These are phyloP conservation scores for Tetraselmis striata DNA, from an alignment of 139 green algal genomes.

Conservation along the genomic window DNA sequence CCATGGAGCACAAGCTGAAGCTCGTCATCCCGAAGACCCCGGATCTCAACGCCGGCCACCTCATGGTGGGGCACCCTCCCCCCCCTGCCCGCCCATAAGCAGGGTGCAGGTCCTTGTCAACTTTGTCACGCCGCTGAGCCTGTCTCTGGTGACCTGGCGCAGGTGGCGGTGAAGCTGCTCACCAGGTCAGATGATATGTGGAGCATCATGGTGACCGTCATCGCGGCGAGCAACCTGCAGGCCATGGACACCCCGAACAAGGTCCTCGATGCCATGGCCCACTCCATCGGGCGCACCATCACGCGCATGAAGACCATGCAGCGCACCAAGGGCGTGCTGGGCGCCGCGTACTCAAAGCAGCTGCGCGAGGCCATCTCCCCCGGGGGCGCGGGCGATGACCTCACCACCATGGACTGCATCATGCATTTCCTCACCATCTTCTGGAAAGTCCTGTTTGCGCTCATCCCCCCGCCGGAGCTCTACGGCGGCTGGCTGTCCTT, in stretches of 20 bases:
- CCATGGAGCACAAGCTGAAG: not conserved
- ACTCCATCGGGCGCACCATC: not conserved
- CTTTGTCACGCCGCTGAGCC: no score
- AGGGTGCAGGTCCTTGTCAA: no score
- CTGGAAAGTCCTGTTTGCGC: constrained; percentile 22
- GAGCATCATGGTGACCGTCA: not conserved
- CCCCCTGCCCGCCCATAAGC: no score
- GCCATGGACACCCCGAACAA: not conserved
- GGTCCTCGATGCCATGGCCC: not conserved
- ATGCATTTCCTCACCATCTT: constrained; percentile 25
- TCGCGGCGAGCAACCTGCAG: not conserved
- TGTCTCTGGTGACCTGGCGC: no score
- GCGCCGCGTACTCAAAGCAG: not conserved
- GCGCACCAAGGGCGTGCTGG: not conserved
- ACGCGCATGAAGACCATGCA: not conserved
- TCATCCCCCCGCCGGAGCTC: constrained; percentile 13
- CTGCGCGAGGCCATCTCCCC: not conserved
- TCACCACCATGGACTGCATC: constrained; percentile 5
- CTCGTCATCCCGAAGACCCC: not conserved
- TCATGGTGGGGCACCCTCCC: no score
- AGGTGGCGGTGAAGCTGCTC: not conserved
- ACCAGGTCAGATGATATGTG: not conserved
- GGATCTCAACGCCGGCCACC: not conserved
- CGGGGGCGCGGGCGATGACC: not conserved
- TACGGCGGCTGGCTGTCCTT: constrained; percentile 15